Evolutionary conservation across 805 yeast species (phyloP).

Genomic region (Priceomyces carsonii): DNA sequence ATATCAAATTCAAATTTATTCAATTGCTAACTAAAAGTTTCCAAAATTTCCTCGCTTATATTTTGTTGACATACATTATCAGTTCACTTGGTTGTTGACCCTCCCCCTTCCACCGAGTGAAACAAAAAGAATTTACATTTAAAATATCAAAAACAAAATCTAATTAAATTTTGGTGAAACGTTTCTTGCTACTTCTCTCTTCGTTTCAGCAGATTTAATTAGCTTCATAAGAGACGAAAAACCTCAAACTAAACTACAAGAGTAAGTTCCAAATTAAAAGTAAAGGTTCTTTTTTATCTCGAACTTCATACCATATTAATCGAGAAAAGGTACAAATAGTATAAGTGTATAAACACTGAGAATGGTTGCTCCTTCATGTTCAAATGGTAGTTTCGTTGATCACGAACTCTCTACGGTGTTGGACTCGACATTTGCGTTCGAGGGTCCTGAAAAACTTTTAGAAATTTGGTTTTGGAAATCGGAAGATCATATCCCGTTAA

Average conservation of each 20-base stretch:
- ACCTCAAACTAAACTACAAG: constrained; percentile 19
- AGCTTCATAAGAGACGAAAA: constrained; percentile 15
- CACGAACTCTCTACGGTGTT: constrained; percentile 75
- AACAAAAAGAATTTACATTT: constrained; percentile 10
- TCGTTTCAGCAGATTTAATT: constrained; percentile 37
- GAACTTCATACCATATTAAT: constrained; percentile 2
- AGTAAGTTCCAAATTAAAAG: constrained; percentile 47
- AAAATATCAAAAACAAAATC: constrained; percentile 7
- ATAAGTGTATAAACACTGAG: constrained; percentile 3
- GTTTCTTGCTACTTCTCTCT: constrained; percentile 52
- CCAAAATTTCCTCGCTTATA: constrained; percentile 16
- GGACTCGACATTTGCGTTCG: constrained; percentile 91
- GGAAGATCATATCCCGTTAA: constrained; percentile 36
- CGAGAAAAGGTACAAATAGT: constrained; percentile 4
- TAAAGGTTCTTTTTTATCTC: neutral
- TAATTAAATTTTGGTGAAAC: constrained; percentile 26
- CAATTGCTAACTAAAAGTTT: constrained; percentile 6
- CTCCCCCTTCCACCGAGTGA: constrained; percentile 37
- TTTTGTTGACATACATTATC: constrained; percentile 17
- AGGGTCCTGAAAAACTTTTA: constrained; percentile 93
- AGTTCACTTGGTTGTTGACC: constrained; percentile 36
- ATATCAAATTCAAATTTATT: neutral
- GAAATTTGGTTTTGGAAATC: constrained; percentile 84
- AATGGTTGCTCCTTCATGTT: constrained; percentile 46
- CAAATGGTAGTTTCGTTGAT: constrained; percentile 59